Evolutionary conservation across 768 basidiomycete genomes (phyloP).

Genomic region (Suillus spraguei): DNA sequence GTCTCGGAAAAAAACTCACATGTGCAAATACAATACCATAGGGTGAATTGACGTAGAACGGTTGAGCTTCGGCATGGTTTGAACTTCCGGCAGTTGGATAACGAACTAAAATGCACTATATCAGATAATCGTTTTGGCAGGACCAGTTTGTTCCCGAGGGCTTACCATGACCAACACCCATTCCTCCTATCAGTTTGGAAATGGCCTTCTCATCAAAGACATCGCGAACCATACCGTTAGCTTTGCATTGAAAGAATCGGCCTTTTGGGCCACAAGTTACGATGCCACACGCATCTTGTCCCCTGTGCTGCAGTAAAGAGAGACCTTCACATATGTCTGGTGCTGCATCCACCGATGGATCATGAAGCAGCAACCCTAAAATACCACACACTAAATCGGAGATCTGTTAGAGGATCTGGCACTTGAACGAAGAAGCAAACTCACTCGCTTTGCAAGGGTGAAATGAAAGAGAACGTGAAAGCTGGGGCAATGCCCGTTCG

Average conservation of each 20-base stretch:
- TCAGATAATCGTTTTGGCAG: constrained; percentile 23
- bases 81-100: constrained; percentile 99
- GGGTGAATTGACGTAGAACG: constrained; percentile 99
- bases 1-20: constrained; percentile 49
- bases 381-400: constrained; percentile 81
- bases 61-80: constrained; percentile 96
- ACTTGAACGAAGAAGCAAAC: constrained; percentile 17
- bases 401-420: constrained; percentile 14
- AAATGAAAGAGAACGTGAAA: neutral
- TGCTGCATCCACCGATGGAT: constrained; percentile 73
- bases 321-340: constrained; percentile 92
- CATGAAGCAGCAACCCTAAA: constrained; percentile 83
- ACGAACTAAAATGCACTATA: constrained; percentile 58
- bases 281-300: constrained; percentile 97
- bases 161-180: constrained; percentile 97
- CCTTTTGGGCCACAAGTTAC: constrained; percentile 96
- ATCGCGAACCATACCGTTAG: constrained; percentile 99
- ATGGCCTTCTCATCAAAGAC: constrained; percentile 86
- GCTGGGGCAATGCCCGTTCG: neutral
- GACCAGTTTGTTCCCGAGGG: constrained; percentile 4
- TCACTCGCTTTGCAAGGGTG: constrained; percentile 27
- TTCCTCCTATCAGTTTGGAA: constrained; percentile 80
- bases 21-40: constrained; percentile 99
- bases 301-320: constrained; percentile 94
- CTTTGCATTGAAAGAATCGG: constrained; percentile 97